These are phyloP conservation scores for Coprinopsis marcescibilis DNA, from an alignment of 768 basidiomycete species.

Conservation along the genomic window DNA sequence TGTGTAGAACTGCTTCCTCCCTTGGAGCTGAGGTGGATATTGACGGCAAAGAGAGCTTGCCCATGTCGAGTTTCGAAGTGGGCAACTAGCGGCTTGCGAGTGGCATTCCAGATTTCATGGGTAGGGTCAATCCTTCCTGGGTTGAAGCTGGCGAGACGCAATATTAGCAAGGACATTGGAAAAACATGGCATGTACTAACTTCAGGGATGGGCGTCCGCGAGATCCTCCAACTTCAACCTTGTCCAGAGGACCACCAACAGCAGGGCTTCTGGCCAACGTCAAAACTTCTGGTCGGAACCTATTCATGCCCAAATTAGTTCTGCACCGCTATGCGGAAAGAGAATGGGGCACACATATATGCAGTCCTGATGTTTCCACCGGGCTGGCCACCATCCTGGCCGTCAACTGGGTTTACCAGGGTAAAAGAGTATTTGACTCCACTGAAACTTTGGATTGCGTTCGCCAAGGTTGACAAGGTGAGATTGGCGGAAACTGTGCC, in stretches of 20 bases:
- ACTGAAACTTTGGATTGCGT: slow-evolving; percentile 39
- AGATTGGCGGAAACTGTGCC: slow-evolving; percentile 49
- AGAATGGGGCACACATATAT: slow-evolving; percentile 37
- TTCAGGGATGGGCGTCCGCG: slow-evolving; percentile 34
- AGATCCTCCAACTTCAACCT: slow-evolving; percentile 29
- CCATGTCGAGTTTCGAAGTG: slow-evolving; percentile 45
- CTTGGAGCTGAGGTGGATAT: slow-evolving; percentile 56
- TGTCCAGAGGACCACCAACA: slow-evolving; percentile 43
- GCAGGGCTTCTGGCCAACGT: slow-evolving; percentile 39
- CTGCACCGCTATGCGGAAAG: neutral
- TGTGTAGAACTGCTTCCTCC: slow-evolving; percentile 48
- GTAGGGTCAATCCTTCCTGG: slow-evolving; percentile 58
- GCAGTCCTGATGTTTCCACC: slow-evolving; percentile 62
- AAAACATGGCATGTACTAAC: slow-evolving; percentile 23
- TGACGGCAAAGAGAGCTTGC: slow-evolving; percentile 48
- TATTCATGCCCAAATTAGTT: slow-evolving; percentile 8
- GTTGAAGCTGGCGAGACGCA: slow-evolving; percentile 38
- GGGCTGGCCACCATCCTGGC: slow-evolving; percentile 52
- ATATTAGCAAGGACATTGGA: neutral
- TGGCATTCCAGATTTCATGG: slow-evolving; percentile 47
- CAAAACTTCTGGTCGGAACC: slow-evolving; percentile 47
- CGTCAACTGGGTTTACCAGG: slow-evolving; percentile 46
- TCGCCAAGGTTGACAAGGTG: slow-evolving; percentile 44
- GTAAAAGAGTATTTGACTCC: slow-evolving; percentile 43
- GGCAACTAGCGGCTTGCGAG: slow-evolving; percentile 57